Evolutionary conservation across 2,329 filamentous ascomycete genomes (phyloP), one percentile per base, ranked within the genome.

Genomic region (Aurifilum marmelostoma): DNA sequence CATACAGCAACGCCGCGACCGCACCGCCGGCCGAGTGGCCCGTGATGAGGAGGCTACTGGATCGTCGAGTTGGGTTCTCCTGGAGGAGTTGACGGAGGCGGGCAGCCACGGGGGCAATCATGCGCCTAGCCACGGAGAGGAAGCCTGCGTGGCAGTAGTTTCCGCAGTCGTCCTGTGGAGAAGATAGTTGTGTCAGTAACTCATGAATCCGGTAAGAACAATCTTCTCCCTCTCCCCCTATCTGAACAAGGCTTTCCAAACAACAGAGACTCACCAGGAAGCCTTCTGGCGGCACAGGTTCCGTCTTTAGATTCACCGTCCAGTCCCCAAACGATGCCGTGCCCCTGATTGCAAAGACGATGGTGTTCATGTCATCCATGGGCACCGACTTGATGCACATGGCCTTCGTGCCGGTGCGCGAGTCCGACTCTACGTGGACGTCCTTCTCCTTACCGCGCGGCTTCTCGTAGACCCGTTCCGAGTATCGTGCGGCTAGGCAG

Each of bases 11-110:
- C 2, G 90, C 87, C 0, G 93, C 93, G 0, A 97, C 89, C 0
- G 94, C 94, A 2, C 94, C 94, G 21, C 93, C 94, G 0, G 94
- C 94, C 1, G 91, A 93, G 76, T 97, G 94, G 0, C 94, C 94
- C 0, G 94, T 97, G 70, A 97, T 91, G 24, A 97, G 83, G 11
- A 97, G 83, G 21, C 90, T 92, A 75, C 89, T 91, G 2, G 83
- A 81, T 7, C 87, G 84, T 14, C 92, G 86, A 3, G 82, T 79
- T 0, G 92, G 91, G 71, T 94, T 88, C 72, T 96, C 91, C 72
- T 90, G 83, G 0, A 97, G 83, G 0, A 96, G 81, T 71, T 88
- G 84, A 1, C 90, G 85, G 9, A 97, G 84, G 0, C 91, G 87
- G 0, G 87, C 83, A 0, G 93, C 92, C 0, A 97, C 90, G 0